Evolutionary conservation across 139 green algal genomes (phyloP).

Genomic region (Deuterostichococcus epilithicus): DNA sequence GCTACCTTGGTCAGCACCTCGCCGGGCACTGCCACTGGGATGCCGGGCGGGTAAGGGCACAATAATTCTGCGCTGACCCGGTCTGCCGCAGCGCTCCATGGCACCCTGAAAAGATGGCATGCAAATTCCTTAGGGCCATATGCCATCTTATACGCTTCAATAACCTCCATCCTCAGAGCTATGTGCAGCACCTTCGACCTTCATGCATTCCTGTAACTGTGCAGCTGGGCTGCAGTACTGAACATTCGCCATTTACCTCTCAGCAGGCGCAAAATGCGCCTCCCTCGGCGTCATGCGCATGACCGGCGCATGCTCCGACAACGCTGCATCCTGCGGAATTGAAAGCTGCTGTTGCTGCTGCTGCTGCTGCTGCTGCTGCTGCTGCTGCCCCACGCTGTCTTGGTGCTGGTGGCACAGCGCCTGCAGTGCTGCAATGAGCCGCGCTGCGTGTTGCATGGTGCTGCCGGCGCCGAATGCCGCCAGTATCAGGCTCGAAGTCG

Average conservation of each 20-base stretch:
- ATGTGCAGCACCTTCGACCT: too few species aligned
- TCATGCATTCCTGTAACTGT: too few species aligned
- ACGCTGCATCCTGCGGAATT: neutral
- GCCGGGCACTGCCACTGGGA: slow-evolving; percentile 75
- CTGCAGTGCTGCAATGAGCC: slow-evolving; percentile 39
- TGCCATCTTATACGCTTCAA: too few species aligned
- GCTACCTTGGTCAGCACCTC: slow-evolving; percentile 47
- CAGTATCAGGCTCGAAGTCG: slow-evolving; percentile 61
- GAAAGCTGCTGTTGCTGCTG: too few species aligned
- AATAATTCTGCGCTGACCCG: slow-evolving; percentile 70
- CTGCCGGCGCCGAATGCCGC: slow-evolving; percentile 67
- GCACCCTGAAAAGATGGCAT: slow-evolving; percentile 19
- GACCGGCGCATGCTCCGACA: neutral
- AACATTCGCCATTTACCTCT: slow-evolving; percentile 18
- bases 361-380: too few species aligned
- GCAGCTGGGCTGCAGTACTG: too few species aligned
- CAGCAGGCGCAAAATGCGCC: slow-evolving; percentile 42
- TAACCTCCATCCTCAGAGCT: too few species aligned
- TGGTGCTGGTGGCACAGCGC: slow-evolving; percentile 11
- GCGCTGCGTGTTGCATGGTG: slow-evolving; percentile 25
- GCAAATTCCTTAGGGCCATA: too few species aligned
- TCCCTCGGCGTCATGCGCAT: slow-evolving; percentile 39
- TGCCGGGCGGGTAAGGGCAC: slow-evolving; percentile 86
- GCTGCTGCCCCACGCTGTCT: too few species aligned
- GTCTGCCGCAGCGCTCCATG: slow-evolving; percentile 23